Percentiles rank a stretch among this genome's conserved stretches.
Evolutionary conservation across 176 grass and related monocot genomes (phyloP).

Genomic region (Olyra latifolia): DNA sequence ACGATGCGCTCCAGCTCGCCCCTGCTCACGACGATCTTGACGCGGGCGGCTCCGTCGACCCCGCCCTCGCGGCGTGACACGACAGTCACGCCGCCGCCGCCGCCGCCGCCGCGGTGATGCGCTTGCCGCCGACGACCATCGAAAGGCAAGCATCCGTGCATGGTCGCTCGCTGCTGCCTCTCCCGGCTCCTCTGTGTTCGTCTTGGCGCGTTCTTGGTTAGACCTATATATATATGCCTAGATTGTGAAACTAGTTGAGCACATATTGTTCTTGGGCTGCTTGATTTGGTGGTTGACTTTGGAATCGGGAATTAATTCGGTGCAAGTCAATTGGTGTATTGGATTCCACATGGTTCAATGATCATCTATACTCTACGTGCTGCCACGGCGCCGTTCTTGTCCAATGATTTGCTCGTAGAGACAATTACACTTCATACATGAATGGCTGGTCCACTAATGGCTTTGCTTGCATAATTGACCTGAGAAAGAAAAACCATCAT

Average conservation of each 20-base stretch:
- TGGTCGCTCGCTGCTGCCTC: conserved; percentile 3
- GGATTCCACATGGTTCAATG: conserved; percentile 15
- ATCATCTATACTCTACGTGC: conserved; percentile 24
- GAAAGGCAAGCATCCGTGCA: conserved; percentile 32
- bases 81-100: conserved; percentile 25
- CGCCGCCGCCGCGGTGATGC: conserved; percentile 1
- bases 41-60: background rate
- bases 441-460: background rate
- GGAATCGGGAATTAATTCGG: background rate
- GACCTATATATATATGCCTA: background rate
- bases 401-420: conserved; percentile 27
- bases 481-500: too few species aligned
- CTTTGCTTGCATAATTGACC: too few species aligned
- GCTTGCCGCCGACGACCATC: background rate
- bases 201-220: background rate
- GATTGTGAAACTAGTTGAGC: background rate
- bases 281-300: conserved; percentile 26
- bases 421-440: background rate
- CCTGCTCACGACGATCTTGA: conserved; percentile 42
- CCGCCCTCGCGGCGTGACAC: conserved; percentile 17
- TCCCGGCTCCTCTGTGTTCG: background rate
- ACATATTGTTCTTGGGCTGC: background rate
- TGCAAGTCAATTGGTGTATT: background rate
- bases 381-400: conserved; percentile 37
- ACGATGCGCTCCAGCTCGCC: conserved; percentile 47